Conservation (phyloP, 139 green algal species). For the Closterium sp. region DNA sequence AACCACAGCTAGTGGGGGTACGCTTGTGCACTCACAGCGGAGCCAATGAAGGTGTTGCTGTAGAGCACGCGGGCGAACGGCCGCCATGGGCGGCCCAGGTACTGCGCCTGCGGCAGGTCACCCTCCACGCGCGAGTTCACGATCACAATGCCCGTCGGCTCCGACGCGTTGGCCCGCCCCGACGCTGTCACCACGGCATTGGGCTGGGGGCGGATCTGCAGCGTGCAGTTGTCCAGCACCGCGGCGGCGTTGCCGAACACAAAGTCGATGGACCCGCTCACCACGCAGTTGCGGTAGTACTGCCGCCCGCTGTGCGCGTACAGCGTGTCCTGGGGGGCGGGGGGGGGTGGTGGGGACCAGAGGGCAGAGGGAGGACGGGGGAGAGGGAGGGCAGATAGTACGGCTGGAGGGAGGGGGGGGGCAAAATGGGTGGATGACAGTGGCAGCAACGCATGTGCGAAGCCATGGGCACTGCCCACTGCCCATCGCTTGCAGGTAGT, state of each 20-base stretch:
- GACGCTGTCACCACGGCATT: neutral
- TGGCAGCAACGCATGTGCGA: neutral
- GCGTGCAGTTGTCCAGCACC: slow-evolving; percentile 1
- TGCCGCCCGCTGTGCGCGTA: neutral
- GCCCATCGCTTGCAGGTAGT: too few relatives aligned
- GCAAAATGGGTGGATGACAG: neutral
- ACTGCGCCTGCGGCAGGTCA: neutral
- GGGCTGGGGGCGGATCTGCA: neutral
- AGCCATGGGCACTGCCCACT: neutral
- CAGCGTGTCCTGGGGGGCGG: slow-evolving; percentile 11
- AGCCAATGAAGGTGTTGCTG: neutral
- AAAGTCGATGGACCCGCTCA: neutral
- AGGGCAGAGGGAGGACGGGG: neutral
- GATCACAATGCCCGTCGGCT: slow-evolving; percentile 13
- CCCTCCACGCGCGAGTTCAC: neutral
- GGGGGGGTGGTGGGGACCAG: too few relatives aligned
- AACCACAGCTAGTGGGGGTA: too few relatives aligned
- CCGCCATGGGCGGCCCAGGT: neutral
- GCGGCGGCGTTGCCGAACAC: slow-evolving; percentile 3
- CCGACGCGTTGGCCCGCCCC: neutral
- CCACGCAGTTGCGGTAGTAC: slow-evolving; percentile 3
- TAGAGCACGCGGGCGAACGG: slow-evolving; percentile 5
- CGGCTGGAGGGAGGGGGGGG: neutral
- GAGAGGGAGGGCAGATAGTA: neutral
- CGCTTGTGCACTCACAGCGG: neutral